Evolutionary conservation across 2,329 filamentous ascomycete genomes (phyloP).

Genomic region (Tolypocladium ophioglossoides): DNA sequence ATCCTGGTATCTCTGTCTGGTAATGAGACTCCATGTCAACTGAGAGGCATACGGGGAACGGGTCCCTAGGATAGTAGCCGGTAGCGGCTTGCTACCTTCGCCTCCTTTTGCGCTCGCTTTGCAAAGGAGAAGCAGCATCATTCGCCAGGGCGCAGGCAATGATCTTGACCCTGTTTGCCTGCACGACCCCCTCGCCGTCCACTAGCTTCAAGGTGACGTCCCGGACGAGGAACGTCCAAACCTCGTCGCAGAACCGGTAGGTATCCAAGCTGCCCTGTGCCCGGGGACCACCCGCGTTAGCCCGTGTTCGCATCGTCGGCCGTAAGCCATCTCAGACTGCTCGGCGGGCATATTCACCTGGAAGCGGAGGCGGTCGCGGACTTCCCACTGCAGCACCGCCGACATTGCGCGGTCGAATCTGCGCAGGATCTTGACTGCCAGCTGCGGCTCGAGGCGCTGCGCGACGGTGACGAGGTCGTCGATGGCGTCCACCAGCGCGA

Average conservation of each 20-base stretch:
- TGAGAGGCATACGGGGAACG: no score
- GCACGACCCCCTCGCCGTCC: neutral
- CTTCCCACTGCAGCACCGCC: neutral
- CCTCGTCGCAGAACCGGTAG: neutral
- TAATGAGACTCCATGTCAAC: neutral
- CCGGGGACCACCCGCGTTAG: neutral
- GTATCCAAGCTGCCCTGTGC: neutral
- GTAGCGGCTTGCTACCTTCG: neutral
- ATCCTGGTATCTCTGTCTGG: neutral
- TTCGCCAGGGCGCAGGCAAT: neutral
- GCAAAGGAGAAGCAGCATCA: neutral
- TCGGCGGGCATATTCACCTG: neutral
- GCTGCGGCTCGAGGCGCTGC: neutral
- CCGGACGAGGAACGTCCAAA: neutral
- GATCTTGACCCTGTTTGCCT: neutral
- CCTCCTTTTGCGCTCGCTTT: neutral
- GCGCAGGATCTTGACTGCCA: neutral
- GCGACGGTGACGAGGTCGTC: neutral
- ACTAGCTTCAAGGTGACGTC: neutral
- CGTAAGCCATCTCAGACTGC: no score
- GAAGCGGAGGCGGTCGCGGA: neutral
- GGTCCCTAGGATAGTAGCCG: neutral
- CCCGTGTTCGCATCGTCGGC: no score
- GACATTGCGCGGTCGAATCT: neutral
- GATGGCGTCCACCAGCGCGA: neutral